Evolutionary conservation across 192 early-diverging fungal genomes (phyloP), one percentile per base, ranked within the genome.

Genomic region (Spizellomyces punctatus): DNA sequence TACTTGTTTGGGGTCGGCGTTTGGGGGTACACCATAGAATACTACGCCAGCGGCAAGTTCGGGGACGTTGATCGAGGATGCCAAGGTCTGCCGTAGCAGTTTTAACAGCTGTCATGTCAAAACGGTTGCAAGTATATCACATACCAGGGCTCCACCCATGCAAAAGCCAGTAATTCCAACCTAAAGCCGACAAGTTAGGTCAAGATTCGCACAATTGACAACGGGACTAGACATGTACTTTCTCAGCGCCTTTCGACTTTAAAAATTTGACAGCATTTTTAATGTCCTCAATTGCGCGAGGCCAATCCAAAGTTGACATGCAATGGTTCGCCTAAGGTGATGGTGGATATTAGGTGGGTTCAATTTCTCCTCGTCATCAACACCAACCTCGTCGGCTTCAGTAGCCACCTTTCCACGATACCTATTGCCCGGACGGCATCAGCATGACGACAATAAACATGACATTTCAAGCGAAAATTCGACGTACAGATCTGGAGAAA

Each of bases 21-120:
- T 46, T 17, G 58, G 42, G 7, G 80, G 80, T 46, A 78, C 65
- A 2, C 80, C 80, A 64, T 81, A 81, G 63, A 81, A 81, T 4
- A 66, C 67, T 2, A 67, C 69, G n/a, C 60, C 77, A 46, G 72
- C 80, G 46, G 41, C 45, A 16, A 81, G 46, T 3, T 49, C 73
- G n/a, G 19, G 22, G 46, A 71, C 64, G n/a, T 64, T 64, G 43
- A 78, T 75, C 17, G 64, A 64, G 2, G 74, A 43, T 8, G 72
- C 76, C 27, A 75, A 65, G 52, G 80, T 65, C 48, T 36, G 27
- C 0, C 27, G 27, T 36, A 36, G 3, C 27, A 36, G 27, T 36
- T 2, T 36, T 36, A 36, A 36, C 3, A 36, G 27, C 27, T 3
- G 27, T 36, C 27, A 36, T 36, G 27, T 3, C 27, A 36, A 36